phyloP scores from a whole-genome alignment of 2,329 filamentous ascomycete species.

The Monilinia fructicola region DNA sequence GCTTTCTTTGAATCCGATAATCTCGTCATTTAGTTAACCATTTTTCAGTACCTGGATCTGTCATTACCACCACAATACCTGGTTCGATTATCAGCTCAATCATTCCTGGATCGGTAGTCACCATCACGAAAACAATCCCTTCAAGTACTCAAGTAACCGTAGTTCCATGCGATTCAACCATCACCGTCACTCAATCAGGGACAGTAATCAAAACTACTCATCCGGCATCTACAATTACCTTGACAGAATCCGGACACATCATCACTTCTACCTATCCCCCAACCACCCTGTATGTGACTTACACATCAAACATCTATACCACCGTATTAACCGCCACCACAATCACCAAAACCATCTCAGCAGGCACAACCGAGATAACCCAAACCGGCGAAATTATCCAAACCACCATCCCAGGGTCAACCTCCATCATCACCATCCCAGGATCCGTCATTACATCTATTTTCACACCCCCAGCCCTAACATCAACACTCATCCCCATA shows the following conservation, averaged over 20 bases:
- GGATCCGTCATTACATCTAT: conserved; percentile 7
- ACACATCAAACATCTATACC: conserved; percentile 7
- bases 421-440: neutral
- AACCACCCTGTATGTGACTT: conserved; percentile 4
- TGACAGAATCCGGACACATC: conserved; percentile 2
- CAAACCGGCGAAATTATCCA: conserved; percentile 3
- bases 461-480: neutral
- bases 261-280: conserved; percentile 3
- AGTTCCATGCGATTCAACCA: conserved; percentile 14
- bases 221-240: conserved; percentile 12
- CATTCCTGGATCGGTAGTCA: conserved; percentile 1
- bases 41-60: conserved; percentile 7
- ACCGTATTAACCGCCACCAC: conserved; percentile 9
- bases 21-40: neutral
- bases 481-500: neutral
- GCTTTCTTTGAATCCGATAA: neutral
- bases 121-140: conserved; percentile 14
- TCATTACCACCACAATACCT: conserved; percentile 7
- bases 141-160: conserved; percentile 8
- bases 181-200: conserved; percentile 4
- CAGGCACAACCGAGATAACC: conserved; percentile 2
- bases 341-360: conserved; percentile 13
- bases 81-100: neutral
- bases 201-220: neutral
- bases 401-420: conserved; percentile 8